phyloP scores from a whole-genome alignment of 495 filamentous ascomycete genomes.

The Podospora anserina region DNA sequence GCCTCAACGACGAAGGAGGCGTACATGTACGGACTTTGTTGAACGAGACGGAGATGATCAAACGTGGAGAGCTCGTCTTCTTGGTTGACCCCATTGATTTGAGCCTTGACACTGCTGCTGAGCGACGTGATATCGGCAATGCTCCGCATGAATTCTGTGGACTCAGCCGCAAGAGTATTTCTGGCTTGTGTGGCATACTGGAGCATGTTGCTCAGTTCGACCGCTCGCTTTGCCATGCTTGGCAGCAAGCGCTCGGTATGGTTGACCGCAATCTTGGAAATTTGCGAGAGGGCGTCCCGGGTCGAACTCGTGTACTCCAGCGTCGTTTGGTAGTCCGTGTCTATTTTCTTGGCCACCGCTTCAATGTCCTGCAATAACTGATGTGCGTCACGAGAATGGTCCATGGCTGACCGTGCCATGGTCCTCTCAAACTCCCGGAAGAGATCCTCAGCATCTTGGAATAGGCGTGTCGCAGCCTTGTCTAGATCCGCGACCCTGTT shows the following conservation, averaged over 20 bases:
- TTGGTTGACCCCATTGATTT: constrained; percentile 67
- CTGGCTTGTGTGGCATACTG: constrained; percentile 61
- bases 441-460: constrained; percentile 46
- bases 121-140: constrained; percentile 75
- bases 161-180: constrained; percentile 55
- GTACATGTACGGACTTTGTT: constrained; percentile 81
- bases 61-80: constrained; percentile 68
- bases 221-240: constrained; percentile 62
- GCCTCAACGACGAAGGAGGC: constrained; percentile 84
- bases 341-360: constrained; percentile 77
- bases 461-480: constrained; percentile 43
- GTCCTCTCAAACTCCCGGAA: constrained; percentile 48
- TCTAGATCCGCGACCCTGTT: constrained; percentile 47
- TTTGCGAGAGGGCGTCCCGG: constrained; percentile 72
- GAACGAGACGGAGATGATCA: constrained; percentile 69
- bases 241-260: constrained; percentile 89
- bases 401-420: constrained; percentile 42
- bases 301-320: constrained; percentile 62
- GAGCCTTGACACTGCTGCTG: constrained; percentile 64
- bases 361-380: constrained; percentile 80
- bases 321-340: constrained; percentile 80
- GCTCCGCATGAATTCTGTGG: constrained; percentile 68
- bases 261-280: constrained; percentile 78
- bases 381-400: constrained; percentile 39
- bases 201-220: constrained; percentile 73